phyloP scores from a whole-genome alignment of 495 filamentous ascomycete species.

The Aspergillus hancockii region DNA sequence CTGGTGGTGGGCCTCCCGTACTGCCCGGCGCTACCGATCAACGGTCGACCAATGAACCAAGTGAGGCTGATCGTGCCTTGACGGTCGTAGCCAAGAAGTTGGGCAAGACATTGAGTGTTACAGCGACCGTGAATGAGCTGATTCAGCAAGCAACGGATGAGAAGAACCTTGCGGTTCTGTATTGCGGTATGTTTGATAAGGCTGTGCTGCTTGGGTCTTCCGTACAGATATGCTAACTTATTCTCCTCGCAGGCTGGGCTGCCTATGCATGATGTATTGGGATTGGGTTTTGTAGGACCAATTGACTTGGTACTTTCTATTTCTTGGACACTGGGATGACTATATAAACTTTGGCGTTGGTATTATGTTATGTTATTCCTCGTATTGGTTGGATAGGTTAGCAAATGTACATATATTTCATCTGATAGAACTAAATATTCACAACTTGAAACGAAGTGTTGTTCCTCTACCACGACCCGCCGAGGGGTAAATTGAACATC shows the following conservation, averaged over 20 bases:
- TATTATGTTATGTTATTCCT: background rate
- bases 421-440: no score
- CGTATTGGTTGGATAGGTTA: no score
- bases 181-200: constrained; percentile 64
- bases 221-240: background rate
- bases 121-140: constrained; percentile 92
- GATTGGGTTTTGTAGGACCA: background rate
- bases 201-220: background rate
- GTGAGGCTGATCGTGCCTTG: constrained; percentile 88
- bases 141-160: constrained; percentile 96
- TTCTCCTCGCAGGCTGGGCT: constrained; percentile 25
- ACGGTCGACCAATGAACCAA: constrained; percentile 67
- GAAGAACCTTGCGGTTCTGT: constrained; percentile 87
- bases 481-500: no score
- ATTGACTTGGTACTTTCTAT: no score
- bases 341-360: no score
- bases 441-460: no score
- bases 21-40: constrained; percentile 39
- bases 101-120: constrained; percentile 87
- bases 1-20: constrained; percentile 41
- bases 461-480: no score
- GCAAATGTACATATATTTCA: no score
- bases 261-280: constrained; percentile 22
- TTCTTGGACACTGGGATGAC: no score
- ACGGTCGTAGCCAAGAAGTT: constrained; percentile 94